Evolutionary conservation across 768 basidiomycete species (phyloP).

Genomic region (Psilocybe sp.): DNA sequence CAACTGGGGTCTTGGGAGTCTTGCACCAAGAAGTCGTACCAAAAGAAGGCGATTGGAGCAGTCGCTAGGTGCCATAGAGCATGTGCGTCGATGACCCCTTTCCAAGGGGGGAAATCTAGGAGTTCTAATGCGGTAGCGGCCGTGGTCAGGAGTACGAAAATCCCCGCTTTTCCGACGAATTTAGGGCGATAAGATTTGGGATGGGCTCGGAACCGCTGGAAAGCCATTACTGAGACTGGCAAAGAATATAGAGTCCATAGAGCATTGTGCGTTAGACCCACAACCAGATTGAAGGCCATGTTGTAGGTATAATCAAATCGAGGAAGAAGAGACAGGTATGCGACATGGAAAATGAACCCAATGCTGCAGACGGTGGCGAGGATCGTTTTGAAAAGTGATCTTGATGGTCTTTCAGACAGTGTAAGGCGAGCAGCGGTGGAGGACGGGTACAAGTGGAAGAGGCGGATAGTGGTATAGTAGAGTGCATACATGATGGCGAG

Average conservation of each 20-base stretch:
- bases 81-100: slow-evolving; percentile 83
- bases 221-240: slow-evolving; percentile 41
- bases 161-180: slow-evolving; percentile 49
- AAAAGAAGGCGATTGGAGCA: slow-evolving; percentile 67
- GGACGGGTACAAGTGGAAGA: slow-evolving; percentile 66
- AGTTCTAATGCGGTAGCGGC: slow-evolving; percentile 79
- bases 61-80: slow-evolving; percentile 91
- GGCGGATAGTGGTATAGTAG: slow-evolving; percentile 73
- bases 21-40: slow-evolving; percentile 83
- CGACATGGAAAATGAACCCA: slow-evolving; percentile 65
- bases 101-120: slow-evolving; percentile 85
- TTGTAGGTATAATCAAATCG: slow-evolving; percentile 95
- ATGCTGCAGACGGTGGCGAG: slow-evolving; percentile 57
- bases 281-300: slow-evolving; percentile 73
- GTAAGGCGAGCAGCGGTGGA: slow-evolving; percentile 23
- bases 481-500: slow-evolving; percentile 79
- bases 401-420: slow-evolving; percentile 16
- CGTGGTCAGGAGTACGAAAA: slow-evolving; percentile 70
- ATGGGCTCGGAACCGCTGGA: slow-evolving; percentile 54
- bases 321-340: slow-evolving; percentile 72
- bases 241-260: slow-evolving; percentile 79
- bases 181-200: slow-evolving; percentile 57
- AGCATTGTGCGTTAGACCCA: slow-evolving; percentile 78
- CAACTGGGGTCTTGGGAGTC: slow-evolving; percentile 74
- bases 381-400: slow-evolving; percentile 19